Evolutionary conservation across 1,139 yeast genomes (phyloP).

Genomic region (Candida gigantensis): DNA sequence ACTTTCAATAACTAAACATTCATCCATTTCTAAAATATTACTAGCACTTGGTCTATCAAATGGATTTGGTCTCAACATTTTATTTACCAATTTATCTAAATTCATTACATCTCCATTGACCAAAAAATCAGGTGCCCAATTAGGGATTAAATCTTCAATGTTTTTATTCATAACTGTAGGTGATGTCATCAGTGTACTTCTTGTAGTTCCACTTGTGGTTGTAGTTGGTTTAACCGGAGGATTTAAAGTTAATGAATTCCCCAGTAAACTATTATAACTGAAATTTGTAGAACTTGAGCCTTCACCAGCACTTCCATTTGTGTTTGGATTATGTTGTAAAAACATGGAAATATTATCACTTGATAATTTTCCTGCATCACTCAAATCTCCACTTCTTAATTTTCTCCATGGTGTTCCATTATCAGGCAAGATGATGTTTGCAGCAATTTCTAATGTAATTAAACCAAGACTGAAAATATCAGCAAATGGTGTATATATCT

Average conservation of each 20-base stretch:
- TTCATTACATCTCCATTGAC: constrained; percentile 67
- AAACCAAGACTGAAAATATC: constrained; percentile 92
- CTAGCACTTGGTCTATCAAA: constrained; percentile 76
- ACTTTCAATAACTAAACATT: constrained; percentile 75
- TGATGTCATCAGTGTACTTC: not conserved
- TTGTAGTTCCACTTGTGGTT: not conserved
- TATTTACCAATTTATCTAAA: constrained; percentile 75
- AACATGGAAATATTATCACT: constrained; percentile 51
- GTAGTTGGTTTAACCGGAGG: constrained; percentile 8
- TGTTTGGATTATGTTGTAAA: constrained; percentile 33
- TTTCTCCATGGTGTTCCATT: constrained; percentile 98
- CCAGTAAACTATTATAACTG: constrained; percentile 5
- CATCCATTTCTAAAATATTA: constrained; percentile 65
- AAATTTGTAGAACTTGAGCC: constrained; percentile 7
- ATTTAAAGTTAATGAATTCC: constrained; percentile 9
- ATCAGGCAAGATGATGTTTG: constrained; percentile 91
- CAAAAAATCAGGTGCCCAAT: constrained; percentile 86
- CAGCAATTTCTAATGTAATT: constrained; percentile 92
- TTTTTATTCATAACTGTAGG: constrained; percentile 1
- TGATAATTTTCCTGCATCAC: constrained; percentile 90
- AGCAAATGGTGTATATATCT: constrained; percentile 86
- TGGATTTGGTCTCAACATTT: constrained; percentile 93
- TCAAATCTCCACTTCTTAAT: constrained; percentile 88
- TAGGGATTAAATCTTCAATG: constrained; percentile 48
- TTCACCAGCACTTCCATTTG: constrained; percentile 5